These are phyloP conservation scores for Stagonosporopsis chrysanthemi DNA, from an alignment of 2,329 filamentous ascomycete genomes.

Conservation along the genomic window DNA sequence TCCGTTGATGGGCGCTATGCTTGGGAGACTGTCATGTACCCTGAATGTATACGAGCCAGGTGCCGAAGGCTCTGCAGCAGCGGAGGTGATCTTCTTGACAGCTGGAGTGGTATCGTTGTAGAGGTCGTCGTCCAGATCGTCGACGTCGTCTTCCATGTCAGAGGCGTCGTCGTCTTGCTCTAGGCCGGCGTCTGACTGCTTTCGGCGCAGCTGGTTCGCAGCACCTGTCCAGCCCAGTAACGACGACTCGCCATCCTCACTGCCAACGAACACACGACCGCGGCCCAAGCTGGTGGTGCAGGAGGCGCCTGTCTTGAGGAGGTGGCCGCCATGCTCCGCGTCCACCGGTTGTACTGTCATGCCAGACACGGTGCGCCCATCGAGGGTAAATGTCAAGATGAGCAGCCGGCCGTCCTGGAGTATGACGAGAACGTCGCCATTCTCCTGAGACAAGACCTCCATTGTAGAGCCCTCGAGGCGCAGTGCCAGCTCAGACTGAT, in stretches of 20 bases:
- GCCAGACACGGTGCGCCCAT: conserved; percentile 90
- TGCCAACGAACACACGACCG: conserved; percentile 81
- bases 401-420: conserved; percentile 77
- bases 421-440: conserved; percentile 84
- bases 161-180: conserved; percentile 55
- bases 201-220: conserved; percentile 64
- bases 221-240: conserved; percentile 79
- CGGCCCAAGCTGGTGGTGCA: conserved; percentile 74
- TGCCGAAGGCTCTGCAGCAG: conserved; percentile 54
- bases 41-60: conserved; percentile 75
- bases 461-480: conserved; percentile 82
- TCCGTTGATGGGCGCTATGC: conserved; percentile 80
- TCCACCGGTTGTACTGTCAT: conserved; percentile 74
- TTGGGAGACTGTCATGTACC: conserved; percentile 77
- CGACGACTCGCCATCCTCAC: conserved; percentile 80
- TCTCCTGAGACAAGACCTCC: conserved; percentile 77
- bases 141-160: conserved; percentile 62
- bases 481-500: conserved; percentile 82
- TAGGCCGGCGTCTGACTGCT: conserved; percentile 68
- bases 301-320: conserved; percentile 70
- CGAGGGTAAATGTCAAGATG: conserved; percentile 81
- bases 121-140: conserved; percentile 67
- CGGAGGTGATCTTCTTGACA: conserved; percentile 50
- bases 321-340: conserved; percentile 66
- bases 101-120: conserved; percentile 65